Evolutionary conservation across 331 rosid species (phyloP), one percentile per base, ranked within the genome.

Genomic region (Pyracantha coccinea): DNA sequence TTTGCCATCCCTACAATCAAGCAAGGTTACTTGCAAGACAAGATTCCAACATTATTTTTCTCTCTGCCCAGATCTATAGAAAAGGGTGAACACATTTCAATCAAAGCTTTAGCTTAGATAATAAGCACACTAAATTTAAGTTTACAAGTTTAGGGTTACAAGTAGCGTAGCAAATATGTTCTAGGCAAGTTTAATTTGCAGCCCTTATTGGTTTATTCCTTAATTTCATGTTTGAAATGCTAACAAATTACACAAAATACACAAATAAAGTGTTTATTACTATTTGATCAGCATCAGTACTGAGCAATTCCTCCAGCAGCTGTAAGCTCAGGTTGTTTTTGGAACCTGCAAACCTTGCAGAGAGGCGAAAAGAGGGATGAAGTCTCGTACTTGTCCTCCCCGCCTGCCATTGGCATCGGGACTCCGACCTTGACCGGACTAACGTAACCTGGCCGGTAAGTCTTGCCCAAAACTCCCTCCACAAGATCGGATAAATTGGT

Each of bases 401-500:
- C 94, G 60, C 94, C 97, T 89, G 87, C 87, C 88, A 86, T 87
- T 31, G 97, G 97, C 97, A 89, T 89, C 23, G 87, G 71, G 73
- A 89, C 94, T 12, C 94, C 88, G 69, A 84, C 81, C 83, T 91
- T 91, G 0, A 84, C 94, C n/a, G 92, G 85, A 80, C 92, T 91
- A 74, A 87, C 83, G 65, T 91, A 89, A 8, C 83, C 81, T 31
- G 91, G 87, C 79, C 88, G 80, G 72, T 89, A 89, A 65, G 94
- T 91, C 87, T 89, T 86, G 8, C 92, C 92, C 85, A 91, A 72
- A 73, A 91, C 84, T 53, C 97, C 97, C 61, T 91, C 91, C 74
- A 89, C 88, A 35, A 23, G 27, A 55, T 89, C 88, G 6, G 94
- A 58, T 17, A 78, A 68, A 7, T 83, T 81, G 8, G 70, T 62